Conservation (phyloP, 352 stramenopile species). For the Phytopythium montanum region DNA sequence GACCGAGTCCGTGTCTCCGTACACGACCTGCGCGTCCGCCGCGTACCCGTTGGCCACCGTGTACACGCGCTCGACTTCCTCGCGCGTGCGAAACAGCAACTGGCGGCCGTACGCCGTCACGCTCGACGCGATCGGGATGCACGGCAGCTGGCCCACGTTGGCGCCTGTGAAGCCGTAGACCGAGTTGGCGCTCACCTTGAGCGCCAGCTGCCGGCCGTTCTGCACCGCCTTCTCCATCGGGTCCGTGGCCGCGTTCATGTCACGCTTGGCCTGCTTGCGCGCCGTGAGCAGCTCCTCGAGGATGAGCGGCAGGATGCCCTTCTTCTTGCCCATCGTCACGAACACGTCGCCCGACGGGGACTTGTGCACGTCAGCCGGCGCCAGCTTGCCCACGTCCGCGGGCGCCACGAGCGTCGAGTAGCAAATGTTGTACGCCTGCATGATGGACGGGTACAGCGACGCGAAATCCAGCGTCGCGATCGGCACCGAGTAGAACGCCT, state of each 20-base stretch:
- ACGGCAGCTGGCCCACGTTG: conserved; percentile 97
- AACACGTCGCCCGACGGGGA: conserved; percentile 97
- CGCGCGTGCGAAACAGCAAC: conserved; percentile 96
- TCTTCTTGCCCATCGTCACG: conserved; percentile 93
- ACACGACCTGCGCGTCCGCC: conserved; percentile 96
- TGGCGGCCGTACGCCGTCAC: conserved; percentile 98
- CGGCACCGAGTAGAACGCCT: conserved; percentile 98
- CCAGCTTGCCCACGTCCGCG: conserved; percentile 55
- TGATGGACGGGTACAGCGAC: conserved; percentile 99
- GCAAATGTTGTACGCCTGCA: conserved; percentile 99
- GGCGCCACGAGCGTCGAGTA: conserved; percentile 98
- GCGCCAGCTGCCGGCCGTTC: conserved; percentile 95
- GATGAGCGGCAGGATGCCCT: conserved; percentile 98
- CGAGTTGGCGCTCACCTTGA: conserved; percentile 98
- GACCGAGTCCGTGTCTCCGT: conserved; percentile 99
- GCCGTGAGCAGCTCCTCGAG: conserved; percentile 96
- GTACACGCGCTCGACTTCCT: conserved; percentile 96
- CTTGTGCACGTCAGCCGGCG: conserved; percentile 84
- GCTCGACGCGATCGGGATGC: conserved; percentile 97
- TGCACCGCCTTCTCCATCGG: conserved; percentile 99
- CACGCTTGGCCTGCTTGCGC: conserved; percentile 97
- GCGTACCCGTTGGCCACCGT: conserved; percentile 93
- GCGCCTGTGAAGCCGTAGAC: conserved; percentile 99
- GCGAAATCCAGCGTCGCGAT: conserved; percentile 99
- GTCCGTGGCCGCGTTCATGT: conserved; percentile 99